These are phyloP conservation scores for Aspergillus indologenus DNA, from an alignment of 495 filamentous ascomycete genomes.

Conservation along the genomic window DNA sequence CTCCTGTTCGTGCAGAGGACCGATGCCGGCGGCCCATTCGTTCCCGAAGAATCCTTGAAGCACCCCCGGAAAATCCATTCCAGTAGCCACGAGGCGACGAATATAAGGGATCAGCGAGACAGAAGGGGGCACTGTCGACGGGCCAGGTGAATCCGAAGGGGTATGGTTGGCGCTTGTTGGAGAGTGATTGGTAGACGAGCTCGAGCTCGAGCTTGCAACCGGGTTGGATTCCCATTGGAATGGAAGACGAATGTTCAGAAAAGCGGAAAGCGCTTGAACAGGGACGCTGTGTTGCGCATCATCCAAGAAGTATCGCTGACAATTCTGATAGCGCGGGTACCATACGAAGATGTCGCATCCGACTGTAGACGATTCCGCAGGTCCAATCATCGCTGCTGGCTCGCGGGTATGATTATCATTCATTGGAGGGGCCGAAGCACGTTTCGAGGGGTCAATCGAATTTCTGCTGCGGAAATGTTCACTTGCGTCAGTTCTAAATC, in stretches of 20 bases:
- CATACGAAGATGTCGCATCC: constrained; percentile 79
- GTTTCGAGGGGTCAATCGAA: constrained; percentile 16
- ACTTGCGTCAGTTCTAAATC: constrained; percentile 2
- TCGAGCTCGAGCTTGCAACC: constrained; percentile 28
- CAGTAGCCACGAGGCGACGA: constrained; percentile 85
- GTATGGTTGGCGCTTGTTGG: constrained; percentile 21
- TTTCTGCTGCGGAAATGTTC: constrained; percentile 16
- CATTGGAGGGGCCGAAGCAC: constrained; percentile 28
- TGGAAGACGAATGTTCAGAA: constrained; percentile 76
- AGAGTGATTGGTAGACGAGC: constrained; percentile 23
- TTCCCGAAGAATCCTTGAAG: constrained; percentile 95
- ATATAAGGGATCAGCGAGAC: constrained; percentile 86
- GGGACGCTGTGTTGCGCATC: constrained; percentile 80
- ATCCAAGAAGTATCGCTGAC: constrained; percentile 90
- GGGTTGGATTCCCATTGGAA: constrained; percentile 43
- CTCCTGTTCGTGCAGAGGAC: constrained; percentile 82
- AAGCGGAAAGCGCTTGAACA: constrained; percentile 86
- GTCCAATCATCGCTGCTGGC: constrained; percentile 39
- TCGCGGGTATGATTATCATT: constrained; percentile 38
- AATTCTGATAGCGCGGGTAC: constrained; percentile 90
- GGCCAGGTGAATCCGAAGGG: constrained; percentile 17
- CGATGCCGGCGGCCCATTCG: constrained; percentile 77
- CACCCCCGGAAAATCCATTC: constrained; percentile 79
- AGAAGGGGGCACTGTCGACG: constrained; percentile 34
- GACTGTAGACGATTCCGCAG: constrained; percentile 36